Conservation (phyloP, 371 early-diverging fungal genomes). For the Dipsacomyces acuminosporus region DNA sequence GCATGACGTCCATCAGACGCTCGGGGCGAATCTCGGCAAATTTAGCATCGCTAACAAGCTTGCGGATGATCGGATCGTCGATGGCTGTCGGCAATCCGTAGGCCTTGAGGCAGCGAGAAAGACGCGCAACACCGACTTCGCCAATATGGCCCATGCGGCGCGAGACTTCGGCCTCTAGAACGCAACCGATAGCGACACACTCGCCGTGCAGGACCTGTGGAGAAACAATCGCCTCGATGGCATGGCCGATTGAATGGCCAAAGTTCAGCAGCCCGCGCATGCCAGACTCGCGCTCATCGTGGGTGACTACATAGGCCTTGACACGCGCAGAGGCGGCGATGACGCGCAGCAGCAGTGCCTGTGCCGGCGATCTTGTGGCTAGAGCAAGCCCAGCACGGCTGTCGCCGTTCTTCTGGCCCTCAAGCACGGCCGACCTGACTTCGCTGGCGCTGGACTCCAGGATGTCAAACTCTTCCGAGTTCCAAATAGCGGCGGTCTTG, state of each 20-base stretch:
- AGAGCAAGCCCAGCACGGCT: conserved; percentile 53
- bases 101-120: conserved; percentile 77
- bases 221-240: conserved; percentile 88
- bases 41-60: conserved; percentile 54
- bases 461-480: conserved; percentile 77
- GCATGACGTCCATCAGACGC: conserved; percentile 82
- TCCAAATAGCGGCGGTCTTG: conserved; percentile 96
- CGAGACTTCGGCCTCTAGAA: conserved; percentile 90
- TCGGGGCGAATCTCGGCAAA: conserved; percentile 64
- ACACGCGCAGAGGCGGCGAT: conserved; percentile 84
- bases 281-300: conserved; percentile 93
- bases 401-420: conserved; percentile 18
- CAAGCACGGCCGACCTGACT: conserved; percentile 65
- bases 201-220: conserved; percentile 94
- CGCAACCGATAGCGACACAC: conserved; percentile 93
- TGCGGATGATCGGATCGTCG: conserved; percentile 70
- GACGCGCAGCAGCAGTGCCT: conserved; percentile 69
- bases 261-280: conserved; percentile 94
- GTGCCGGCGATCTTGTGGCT: conserved; percentile 60
- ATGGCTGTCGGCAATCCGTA: conserved; percentile 85
- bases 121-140: conserved; percentile 85
- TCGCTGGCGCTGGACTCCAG: conserved; percentile 82
- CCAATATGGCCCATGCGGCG: conserved; percentile 81
- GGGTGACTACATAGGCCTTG: conserved; percentile 92
- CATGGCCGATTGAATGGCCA: conserved; percentile 96